Percentiles rank a stretch among this genome's conserved stretches.
phyloP scores from a whole-genome alignment of 805 yeast genomes.

The Wickerhamiella azymoides region DNA sequence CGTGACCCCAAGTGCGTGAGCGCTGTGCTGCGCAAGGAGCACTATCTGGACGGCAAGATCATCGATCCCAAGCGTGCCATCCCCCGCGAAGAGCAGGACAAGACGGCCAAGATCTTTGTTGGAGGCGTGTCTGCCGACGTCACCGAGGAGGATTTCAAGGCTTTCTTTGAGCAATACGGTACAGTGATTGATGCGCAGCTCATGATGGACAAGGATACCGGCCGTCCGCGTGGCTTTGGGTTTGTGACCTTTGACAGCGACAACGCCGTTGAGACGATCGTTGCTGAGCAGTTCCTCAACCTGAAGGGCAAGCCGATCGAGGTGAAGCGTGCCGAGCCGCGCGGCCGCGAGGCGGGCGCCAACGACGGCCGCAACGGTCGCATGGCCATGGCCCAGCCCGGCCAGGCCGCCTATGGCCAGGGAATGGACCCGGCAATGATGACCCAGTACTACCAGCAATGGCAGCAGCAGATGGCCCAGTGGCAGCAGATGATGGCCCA shows the following conservation, averaged over 20 bases:
- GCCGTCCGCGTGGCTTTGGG: conserved; percentile 94
- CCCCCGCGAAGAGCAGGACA: conserved; percentile 93
- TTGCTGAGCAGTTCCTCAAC: conserved; percentile 64
- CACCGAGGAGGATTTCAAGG: conserved; percentile 78
- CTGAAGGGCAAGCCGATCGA: conserved; percentile 61
- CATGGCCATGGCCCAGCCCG: conserved; percentile 11
- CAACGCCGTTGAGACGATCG: conserved; percentile 81
- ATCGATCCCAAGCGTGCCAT: conserved; percentile 97
- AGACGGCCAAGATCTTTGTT: conserved; percentile 90
- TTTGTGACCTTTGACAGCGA: conserved; percentile 92
- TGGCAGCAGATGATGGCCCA: conserved; percentile 27
- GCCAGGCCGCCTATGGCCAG: conserved; percentile 13
- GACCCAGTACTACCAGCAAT: conserved; percentile 31
- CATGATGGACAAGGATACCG: conserved; percentile 95
- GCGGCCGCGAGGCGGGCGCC: conserved; percentile 19
- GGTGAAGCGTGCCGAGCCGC: conserved; percentile 33
- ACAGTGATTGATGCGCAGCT: conserved; percentile 88
- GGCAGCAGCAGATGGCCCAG: conserved; percentile 28
- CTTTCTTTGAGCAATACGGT: conserved; percentile 77
- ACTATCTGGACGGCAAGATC: conserved; percentile 84
- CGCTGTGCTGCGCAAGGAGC: conserved; percentile 73
- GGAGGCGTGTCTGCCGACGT: conserved; percentile 95
- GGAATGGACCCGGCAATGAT: conserved; percentile 31
- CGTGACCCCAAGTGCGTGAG: conserved; percentile 70
- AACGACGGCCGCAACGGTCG: conserved; percentile 13